phyloP scores from a whole-genome alignment of 140 eudicot species.

The Senecio squalidus region DNA sequence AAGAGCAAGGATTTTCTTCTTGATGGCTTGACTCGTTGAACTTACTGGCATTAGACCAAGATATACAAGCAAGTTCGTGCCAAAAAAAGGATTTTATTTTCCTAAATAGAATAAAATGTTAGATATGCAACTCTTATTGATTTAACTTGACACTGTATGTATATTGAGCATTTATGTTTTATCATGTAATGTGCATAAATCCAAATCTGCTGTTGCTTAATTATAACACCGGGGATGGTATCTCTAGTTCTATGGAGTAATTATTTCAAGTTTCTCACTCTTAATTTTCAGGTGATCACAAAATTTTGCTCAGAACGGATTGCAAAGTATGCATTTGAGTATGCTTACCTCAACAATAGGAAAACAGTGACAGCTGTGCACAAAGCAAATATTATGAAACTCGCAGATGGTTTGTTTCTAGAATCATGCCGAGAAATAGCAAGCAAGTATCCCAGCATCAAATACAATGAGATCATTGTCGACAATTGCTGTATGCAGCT shows the following conservation, averaged over 20 bases:
- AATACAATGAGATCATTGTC: conserved; percentile 78
- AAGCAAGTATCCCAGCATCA: conserved; percentile 64
- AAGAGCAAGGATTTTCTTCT: too few relatives aligned
- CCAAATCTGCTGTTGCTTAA: not conserved
- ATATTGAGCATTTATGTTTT: not conserved
- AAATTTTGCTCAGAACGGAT: conserved; percentile 86
- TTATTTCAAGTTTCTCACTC: conserved; percentile 2
- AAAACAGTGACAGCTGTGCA: conserved; percentile 89
- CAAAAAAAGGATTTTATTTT: too few relatives aligned
- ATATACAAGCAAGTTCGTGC: too few relatives aligned
- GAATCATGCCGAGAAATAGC: conserved; percentile 88
- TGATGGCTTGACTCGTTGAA: too few relatives aligned
- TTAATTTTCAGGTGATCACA: conserved; percentile 66
- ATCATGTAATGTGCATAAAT: not conserved
- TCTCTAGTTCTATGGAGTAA: not conserved
- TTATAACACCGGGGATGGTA: not conserved
- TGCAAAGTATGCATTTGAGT: conserved; percentile 86
- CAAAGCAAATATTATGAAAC: conserved; percentile 91
- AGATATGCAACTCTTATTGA: too few relatives aligned
- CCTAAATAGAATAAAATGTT: too few relatives aligned
- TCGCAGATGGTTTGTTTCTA: conserved; percentile 87
- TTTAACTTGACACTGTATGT: too few relatives aligned
- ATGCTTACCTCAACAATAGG: conserved; percentile 84
- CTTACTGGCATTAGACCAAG: too few relatives aligned
- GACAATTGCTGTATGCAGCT: conserved; percentile 97